A percentile compares a stretch with the other conserved stretches of the same genome.
These are phyloP conservation scores for Teunomyces aglyptinius DNA, from an alignment of 805 yeast genomes.

Conservation along the genomic window DNA sequence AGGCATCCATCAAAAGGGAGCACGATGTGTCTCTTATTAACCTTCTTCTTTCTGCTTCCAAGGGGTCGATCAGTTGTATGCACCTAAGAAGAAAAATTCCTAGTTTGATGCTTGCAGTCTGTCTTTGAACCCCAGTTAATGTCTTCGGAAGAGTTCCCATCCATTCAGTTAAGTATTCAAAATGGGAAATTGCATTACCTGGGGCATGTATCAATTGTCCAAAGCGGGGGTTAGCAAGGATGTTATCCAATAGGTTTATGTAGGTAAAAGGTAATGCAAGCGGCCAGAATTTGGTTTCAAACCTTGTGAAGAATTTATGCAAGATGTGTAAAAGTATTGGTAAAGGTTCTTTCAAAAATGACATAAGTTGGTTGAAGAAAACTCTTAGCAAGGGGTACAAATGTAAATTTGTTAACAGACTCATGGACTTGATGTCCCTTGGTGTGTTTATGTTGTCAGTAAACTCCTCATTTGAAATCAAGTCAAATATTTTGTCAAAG, in stretches of 20 bases:
- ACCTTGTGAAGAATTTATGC: conserved; percentile 38
- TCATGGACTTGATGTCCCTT: conserved; percentile 26
- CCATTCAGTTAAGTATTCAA: conserved; percentile 54
- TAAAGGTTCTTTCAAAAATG: conserved; percentile 47
- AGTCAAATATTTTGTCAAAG: conserved; percentile 33
- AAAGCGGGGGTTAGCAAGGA: conserved; percentile 55
- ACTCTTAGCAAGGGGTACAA: conserved; percentile 39
- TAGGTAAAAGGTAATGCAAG: conserved; percentile 52
- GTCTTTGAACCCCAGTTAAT: conserved; percentile 47
- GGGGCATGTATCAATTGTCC: conserved; percentile 10
- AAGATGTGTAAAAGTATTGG: conserved; percentile 58
- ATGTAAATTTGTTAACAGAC: conserved; percentile 27
- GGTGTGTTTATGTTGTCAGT: conserved; percentile 26
- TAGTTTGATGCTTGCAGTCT: conserved; percentile 51
- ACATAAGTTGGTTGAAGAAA: conserved; percentile 51
- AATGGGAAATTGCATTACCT: conserved; percentile 1
- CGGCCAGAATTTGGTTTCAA: conserved; percentile 54
- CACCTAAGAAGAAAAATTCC: conserved; percentile 45
- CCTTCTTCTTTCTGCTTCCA: background rate
- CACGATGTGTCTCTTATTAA: background rate
- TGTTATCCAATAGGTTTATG: conserved; percentile 56
- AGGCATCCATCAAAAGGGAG: conserved; percentile 14
- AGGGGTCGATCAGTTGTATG: background rate
- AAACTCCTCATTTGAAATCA: conserved; percentile 35
- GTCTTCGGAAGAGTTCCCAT: conserved; percentile 44